Percentiles rank a stretch among this genome's conserved stretches.
phyloP scores from a whole-genome alignment of 768 basidiomycete genomes.

The Pisolithus albus region DNA sequence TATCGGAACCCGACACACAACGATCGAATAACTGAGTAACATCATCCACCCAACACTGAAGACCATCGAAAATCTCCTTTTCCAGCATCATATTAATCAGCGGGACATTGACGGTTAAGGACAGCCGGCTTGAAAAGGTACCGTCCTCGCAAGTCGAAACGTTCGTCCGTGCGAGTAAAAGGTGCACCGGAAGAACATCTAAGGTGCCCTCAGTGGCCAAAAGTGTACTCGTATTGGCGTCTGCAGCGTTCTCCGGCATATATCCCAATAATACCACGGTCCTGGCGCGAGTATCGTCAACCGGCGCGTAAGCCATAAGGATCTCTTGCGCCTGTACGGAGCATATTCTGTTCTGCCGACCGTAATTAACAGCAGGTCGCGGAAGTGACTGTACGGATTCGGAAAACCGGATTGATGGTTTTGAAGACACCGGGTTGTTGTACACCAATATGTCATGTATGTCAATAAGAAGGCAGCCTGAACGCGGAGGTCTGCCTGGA shows the following conservation, averaged over 20 bases:
- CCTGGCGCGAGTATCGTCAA: slow-evolving; percentile 34
- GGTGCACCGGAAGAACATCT: slow-evolving; percentile 15
- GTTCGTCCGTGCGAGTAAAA: slow-evolving; percentile 14
- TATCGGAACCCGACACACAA: slow-evolving; percentile 17
- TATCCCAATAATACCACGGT: slow-evolving; percentile 48
- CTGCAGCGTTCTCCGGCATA: slow-evolving; percentile 22
- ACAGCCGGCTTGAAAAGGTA: slow-evolving; percentile 6
- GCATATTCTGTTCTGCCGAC: slow-evolving; percentile 21
- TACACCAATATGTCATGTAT: slow-evolving; percentile 44
- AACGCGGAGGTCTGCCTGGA: slow-evolving; percentile 39
- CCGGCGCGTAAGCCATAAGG: slow-evolving; percentile 42
- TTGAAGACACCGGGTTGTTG: slow-evolving; percentile 19
- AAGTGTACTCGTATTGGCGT: slow-evolving; percentile 14
- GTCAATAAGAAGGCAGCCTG: slow-evolving; percentile 65
- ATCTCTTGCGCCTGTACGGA: slow-evolving; percentile 39
- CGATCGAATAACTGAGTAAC: slow-evolving; percentile 62
- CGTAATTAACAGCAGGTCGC: background rate
- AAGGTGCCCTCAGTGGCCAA: slow-evolving; percentile 16
- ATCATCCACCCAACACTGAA: slow-evolving; percentile 90
- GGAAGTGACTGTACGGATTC: slow-evolving; percentile 9
- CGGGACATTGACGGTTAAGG: slow-evolving; percentile 42
- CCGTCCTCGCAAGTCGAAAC: background rate
- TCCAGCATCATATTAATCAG: slow-evolving; percentile 53
- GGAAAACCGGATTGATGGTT: slow-evolving; percentile 24
- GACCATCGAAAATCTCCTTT: slow-evolving; percentile 62